Evolutionary conservation across 192 early-diverging fungal genomes (phyloP), one percentile per base, ranked within the genome.

Genomic region (Lunasporangiospora selenospora): DNA sequence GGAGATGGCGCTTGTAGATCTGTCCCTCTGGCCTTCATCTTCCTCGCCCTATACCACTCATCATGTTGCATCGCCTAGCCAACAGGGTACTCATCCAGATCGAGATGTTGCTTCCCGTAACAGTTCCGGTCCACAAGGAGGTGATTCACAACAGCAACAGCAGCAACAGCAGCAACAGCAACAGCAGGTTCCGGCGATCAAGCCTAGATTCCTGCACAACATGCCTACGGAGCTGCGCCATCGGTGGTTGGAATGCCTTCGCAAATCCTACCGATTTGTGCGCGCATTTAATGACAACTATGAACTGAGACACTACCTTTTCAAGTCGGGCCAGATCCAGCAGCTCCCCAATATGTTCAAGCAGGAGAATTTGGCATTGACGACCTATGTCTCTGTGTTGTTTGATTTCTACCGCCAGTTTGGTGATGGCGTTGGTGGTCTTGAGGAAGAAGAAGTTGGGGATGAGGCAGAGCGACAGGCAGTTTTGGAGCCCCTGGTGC

Each of bases 291-390:
- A 98, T 59, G 83, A 77, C 54, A 85, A 93, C 58, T 83, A 83
- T 45, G 84, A 86, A 41, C 85, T 98, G 45, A 92, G 96, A 13
- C 85, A 88, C 34, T 85, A 89, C 21, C 79, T 98, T 64, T 91
- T 62, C 77, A 90, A 81, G 75, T 85, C 76, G 31, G 92, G 95
- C 8, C 91, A 93, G 39, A 93, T 97, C 78, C 87, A 92, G 21
- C 92, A 95, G 51, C 77, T 96, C 80, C 96, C 96, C 29, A 95
- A 95, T 58, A 78, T 98, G 62, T 85, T 95, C 42, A 96, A 94
- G 69, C 95, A 96, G 67, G 96, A 98, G 81, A 95, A 93, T 6
- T 70, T 80, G 50, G 86, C 83, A 64, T 84, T 86, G 43, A 78
- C 87, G 62, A 80, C 90, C 58, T 75, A 86, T 63, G 80, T 82